Evolutionary conservation across 75 land plant genomes (phyloP).

Genomic region (Larix kaempferi): DNA sequence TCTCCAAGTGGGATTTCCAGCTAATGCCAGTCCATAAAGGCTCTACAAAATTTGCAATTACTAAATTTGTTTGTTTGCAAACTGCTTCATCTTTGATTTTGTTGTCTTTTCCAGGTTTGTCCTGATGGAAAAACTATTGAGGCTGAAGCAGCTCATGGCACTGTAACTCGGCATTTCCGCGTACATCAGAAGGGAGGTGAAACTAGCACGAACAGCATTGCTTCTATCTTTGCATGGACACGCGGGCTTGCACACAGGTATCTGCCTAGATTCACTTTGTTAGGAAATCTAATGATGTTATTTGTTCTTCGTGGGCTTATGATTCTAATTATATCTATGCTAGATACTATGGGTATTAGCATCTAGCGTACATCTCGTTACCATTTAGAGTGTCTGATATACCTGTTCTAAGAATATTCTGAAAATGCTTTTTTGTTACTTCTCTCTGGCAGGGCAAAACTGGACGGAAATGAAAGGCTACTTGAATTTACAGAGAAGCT

Average conservation of each 20-base stretch:
- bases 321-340: background rate
- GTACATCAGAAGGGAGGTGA: slow-evolving; percentile 96
- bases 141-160: slow-evolving; percentile 99
- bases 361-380: background rate
- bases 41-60: background rate
- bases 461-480: slow-evolving; percentile 74
- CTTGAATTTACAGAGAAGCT: slow-evolving; percentile 77
- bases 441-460: slow-evolving; percentile 56
- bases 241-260: slow-evolving; percentile 94
- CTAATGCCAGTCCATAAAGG: too few species aligned
- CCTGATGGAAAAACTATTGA: slow-evolving; percentile 98
- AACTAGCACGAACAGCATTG: slow-evolving; percentile 98
- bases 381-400: background rate
- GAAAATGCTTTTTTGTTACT: background rate
- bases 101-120: slow-evolving; percentile 54
- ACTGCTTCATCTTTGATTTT: slow-evolving; percentile 3
- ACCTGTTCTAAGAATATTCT: background rate
- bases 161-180: slow-evolving; percentile 93
- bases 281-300: background rate
- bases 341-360: background rate
- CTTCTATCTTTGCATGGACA: slow-evolving; percentile 98
- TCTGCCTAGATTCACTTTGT: background rate
- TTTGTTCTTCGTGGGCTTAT: background rate
- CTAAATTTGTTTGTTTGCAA: background rate
- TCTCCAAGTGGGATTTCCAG: too few species aligned